Evolutionary conservation across 2,329 filamentous ascomycete species (phyloP).

Genomic region (Zasmidium angulare): DNA sequence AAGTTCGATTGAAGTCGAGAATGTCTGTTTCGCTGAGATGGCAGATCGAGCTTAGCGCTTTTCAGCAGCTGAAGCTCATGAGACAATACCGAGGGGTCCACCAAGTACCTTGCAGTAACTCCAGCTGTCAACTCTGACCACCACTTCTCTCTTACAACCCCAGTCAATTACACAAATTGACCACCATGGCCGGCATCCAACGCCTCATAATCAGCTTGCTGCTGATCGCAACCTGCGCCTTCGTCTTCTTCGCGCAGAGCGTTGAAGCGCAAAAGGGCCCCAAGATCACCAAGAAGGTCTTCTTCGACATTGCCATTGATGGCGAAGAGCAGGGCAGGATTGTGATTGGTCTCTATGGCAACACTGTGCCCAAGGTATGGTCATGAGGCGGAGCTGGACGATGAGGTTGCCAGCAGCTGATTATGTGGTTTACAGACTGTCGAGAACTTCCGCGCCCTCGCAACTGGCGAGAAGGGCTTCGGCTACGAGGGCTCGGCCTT

Average conservation of each 20-base stretch:
- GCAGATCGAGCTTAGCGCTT: not conserved
- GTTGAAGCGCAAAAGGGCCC: conserved; percentile 75
- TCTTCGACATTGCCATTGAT: conserved; percentile 78
- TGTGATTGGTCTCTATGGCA: conserved; percentile 81
- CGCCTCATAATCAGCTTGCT: conserved; percentile 69
- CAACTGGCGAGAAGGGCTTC: conserved; percentile 82
- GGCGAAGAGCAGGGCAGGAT: conserved; percentile 72
- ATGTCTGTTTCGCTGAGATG: not conserved
- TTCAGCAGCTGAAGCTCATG: not conserved
- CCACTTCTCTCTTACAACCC: conserved; percentile 4
- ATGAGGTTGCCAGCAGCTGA: not conserved
- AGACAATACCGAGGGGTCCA: not conserved
- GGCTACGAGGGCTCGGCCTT: conserved; percentile 79
- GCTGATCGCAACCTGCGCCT: conserved; percentile 71
- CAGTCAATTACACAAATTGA: not conserved
- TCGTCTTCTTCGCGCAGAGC: conserved; percentile 74
- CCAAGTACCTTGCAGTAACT: not conserved
- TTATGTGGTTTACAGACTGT: conserved; percentile 51
- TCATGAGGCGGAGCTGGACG: not conserved
- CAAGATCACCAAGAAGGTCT: conserved; percentile 60
- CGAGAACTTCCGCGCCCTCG: conserved; percentile 76
- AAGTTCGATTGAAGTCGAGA: not conserved
- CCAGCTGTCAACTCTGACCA: not conserved
- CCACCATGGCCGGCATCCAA: conserved; percentile 72
- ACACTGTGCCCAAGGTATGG: conserved; percentile 74